Evolutionary conservation across 2,329 filamentous ascomycete species (phyloP).

Genomic region (Ilyonectria mors-panacis): DNA sequence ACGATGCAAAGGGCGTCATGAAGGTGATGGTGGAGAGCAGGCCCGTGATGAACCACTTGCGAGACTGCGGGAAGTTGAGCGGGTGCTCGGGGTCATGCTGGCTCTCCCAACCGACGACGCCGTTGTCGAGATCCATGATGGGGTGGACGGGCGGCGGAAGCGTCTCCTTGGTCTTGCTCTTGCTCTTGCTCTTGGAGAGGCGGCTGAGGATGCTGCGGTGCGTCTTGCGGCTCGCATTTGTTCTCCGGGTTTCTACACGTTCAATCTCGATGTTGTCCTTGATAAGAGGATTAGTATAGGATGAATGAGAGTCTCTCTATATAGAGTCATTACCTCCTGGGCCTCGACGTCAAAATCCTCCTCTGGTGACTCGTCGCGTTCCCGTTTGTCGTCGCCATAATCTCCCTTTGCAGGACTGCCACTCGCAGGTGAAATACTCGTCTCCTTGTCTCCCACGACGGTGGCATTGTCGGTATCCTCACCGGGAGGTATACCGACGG

Average conservation of each 20-base stretch:
- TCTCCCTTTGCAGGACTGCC: conserved; percentile 2
- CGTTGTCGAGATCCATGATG: conserved; percentile 64
- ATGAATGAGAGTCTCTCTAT: neutral
- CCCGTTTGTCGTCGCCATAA: conserved; percentile 25
- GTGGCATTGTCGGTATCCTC: conserved; percentile 34
- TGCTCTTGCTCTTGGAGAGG: conserved; percentile 43
- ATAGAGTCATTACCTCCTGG: conserved; percentile 35
- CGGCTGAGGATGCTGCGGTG: conserved; percentile 44
- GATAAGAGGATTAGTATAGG: neutral
- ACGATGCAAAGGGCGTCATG: conserved; percentile 76
- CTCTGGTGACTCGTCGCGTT: conserved; percentile 28
- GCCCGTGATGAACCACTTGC: conserved; percentile 72
- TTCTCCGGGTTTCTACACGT: conserved; percentile 34
- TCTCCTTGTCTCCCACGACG: conserved; percentile 30
- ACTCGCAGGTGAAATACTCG: neutral
- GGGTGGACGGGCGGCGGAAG: conserved; percentile 59
- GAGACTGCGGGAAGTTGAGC: conserved; percentile 68
- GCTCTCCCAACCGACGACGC: conserved; percentile 73
- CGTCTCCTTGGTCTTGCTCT: conserved; percentile 48
- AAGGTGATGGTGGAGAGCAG: conserved; percentile 74
- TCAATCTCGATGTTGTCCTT: conserved; percentile 37
- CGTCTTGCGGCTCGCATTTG: conserved; percentile 40
- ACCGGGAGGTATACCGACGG: conserved; percentile 6
- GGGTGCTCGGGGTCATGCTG: conserved; percentile 72
- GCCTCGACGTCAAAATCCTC: conserved; percentile 43